Base-by-base conservation (phyloP, 768 basidiomycete species). In the Chalciporus chontae region DNA sequence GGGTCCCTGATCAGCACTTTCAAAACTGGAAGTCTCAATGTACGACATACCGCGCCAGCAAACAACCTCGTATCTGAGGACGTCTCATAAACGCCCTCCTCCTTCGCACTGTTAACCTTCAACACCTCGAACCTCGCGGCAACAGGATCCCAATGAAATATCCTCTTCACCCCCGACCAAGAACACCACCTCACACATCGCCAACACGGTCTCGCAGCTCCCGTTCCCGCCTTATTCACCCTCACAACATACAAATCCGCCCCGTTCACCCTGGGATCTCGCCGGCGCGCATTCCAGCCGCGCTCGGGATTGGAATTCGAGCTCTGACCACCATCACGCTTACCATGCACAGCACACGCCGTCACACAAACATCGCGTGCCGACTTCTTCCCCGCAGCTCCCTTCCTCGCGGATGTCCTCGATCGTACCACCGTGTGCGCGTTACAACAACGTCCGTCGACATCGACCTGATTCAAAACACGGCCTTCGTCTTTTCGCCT, bases 121-220 rank as follows among this genome's bases (percentile, higher is more conserved):
- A 78, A 63, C 39, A 77, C 69, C 3, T 71, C 70, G 40, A 74
- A 73, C 47, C 58, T 60, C 8, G 63, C 64, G 34, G 59, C 63
- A 15, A 57, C 64, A 7, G 60, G 65, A 47, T 78, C 71, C 74
- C 77, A 80, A 53, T 80, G 75, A 54, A 79, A 81, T 37, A 81
- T 73, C 36, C 79, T 72, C 63, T 74, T 78, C 51, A 82, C 72
- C 0, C 79, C 79, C 18, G 78, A 77, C 79, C 79, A 81, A 39
- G 67, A 65, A 55, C 77, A 81, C 78, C 77, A 82, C 47, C 77
- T 73, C 27, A 82, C 50, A 48, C 80, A 81, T 38, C 79, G 65
- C 75, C 77, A 79, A 58, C 79, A 81, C 29, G 79, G 80, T 59
- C 69, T 71, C 13, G 78, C 74, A 43, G 64, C 66, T n/a, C 77